phyloP scores from a whole-genome alignment of 2,329 filamentous ascomycete genomes.

The Aspergillus niger region DNA sequence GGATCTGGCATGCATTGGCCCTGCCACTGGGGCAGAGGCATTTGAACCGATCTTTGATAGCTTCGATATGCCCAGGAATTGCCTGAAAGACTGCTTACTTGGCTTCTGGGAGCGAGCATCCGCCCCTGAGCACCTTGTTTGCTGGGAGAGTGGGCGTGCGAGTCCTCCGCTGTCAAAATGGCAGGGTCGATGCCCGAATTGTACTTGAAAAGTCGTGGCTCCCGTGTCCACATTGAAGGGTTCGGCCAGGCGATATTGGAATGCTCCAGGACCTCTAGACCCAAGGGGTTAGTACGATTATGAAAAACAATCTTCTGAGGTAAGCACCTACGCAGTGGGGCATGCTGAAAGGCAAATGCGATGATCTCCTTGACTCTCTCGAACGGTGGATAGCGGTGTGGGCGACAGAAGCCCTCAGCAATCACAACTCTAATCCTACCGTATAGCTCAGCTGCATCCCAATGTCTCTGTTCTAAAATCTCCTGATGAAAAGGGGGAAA shows the following conservation, averaged over 20 bases:
- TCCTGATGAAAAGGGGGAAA: slow-evolving; percentile 74
- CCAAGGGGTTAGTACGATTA: slow-evolving; percentile 16
- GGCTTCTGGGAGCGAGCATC: slow-evolving; percentile 22
- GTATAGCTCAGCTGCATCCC: slow-evolving; percentile 69
- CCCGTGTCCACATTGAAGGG: slow-evolving; percentile 65
- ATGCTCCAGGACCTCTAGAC: slow-evolving; percentile 68
- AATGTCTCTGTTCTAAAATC: slow-evolving; percentile 68
- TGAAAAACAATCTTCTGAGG: neutral
- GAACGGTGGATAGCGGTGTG: slow-evolving; percentile 52
- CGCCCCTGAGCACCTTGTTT: slow-evolving; percentile 31
- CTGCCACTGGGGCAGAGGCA: slow-evolving; percentile 25
- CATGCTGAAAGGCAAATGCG: slow-evolving; percentile 82
- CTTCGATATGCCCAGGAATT: slow-evolving; percentile 34
- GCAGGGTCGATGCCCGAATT: slow-evolving; percentile 26
- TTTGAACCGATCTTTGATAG: slow-evolving; percentile 29
- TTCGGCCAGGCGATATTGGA: slow-evolving; percentile 81
- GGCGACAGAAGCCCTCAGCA: slow-evolving; percentile 68
- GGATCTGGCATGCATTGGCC: slow-evolving; percentile 41
- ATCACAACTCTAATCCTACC: slow-evolving; percentile 77
- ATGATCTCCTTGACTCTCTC: slow-evolving; percentile 72
- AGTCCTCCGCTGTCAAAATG: slow-evolving; percentile 52
- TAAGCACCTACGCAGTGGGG: slow-evolving; percentile 65
- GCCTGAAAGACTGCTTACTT: slow-evolving; percentile 24
- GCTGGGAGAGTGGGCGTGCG: slow-evolving; percentile 65
- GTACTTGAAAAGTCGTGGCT: slow-evolving; percentile 42